Conservation (phyloP, 129 eudicot genomes). For the Kitagawia praeruptora region DNA sequence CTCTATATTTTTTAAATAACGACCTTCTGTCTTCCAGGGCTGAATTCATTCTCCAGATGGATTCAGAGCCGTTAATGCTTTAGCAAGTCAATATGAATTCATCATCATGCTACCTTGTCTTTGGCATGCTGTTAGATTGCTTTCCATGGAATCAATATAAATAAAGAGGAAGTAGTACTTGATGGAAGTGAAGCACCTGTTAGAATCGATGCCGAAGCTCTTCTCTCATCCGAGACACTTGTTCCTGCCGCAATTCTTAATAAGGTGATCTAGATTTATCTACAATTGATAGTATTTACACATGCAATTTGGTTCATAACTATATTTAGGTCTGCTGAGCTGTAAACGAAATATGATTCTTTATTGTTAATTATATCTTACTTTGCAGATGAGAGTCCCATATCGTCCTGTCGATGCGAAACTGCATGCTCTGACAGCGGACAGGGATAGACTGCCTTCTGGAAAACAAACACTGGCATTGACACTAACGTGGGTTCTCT, state of each 20-base stretch:
- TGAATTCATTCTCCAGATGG: neutral
- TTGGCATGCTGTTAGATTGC: conserved; percentile 41
- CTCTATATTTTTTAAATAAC: neutral
- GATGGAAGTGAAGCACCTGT: conserved; percentile 97
- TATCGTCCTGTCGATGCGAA: conserved; percentile 73
- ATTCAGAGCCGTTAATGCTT: conserved; percentile 1
- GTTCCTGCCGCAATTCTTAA: conserved; percentile 68
- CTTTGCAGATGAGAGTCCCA: conserved; percentile 75
- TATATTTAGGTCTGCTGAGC: conserved; percentile 9
- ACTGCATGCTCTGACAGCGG: conserved; percentile 67
- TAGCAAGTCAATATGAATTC: neutral
- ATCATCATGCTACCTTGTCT: neutral
- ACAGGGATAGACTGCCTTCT: conserved; percentile 83
- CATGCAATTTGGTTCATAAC: neutral
- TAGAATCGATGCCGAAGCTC: conserved; percentile 75
- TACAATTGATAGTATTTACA: neutral
- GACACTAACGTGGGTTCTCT: conserved; percentile 66
- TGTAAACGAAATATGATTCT: neutral
- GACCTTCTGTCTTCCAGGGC: conserved; percentile 8
- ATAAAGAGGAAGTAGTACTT: conserved; percentile 67
- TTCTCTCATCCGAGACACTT: conserved; percentile 81
- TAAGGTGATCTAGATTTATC: conserved; percentile 43
- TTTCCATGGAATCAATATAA: conserved; percentile 79
- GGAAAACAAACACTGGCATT: conserved; percentile 92
- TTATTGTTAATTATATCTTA: neutral